Evolutionary conservation across 1,284 basidiomycete species (phyloP), one percentile per base, ranked within the genome.

Genomic region (Ustilago loliicola): DNA sequence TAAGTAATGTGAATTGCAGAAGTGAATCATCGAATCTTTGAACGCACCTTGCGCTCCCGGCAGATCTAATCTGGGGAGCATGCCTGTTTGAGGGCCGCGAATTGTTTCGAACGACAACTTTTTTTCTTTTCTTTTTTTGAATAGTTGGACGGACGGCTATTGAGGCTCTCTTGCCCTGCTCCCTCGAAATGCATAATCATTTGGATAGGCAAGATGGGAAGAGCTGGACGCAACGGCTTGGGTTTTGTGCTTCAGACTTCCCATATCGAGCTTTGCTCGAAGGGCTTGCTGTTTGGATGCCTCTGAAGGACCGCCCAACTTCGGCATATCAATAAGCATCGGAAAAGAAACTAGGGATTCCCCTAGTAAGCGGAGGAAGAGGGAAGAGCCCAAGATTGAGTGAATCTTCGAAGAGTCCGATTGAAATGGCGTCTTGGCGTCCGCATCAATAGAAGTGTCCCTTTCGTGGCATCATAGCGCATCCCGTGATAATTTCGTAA

Each of bases 361-460:
- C n/a, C 38, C 38, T 40, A 40, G 38, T 40, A 40, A 19, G 38
- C 38, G 38, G 15, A 13, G 6, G 38, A 19, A 40, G 38, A 40
- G 38, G 38, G 38, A 40, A 40, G 38, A 40, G 38, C 38, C 38
- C 38, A 40, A 40, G 32, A 40, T 40, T 40, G 38, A 40, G n/a
- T n/a, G n/a, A n/a, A n/a, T n/a, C n/a, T n/a, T n/a, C n/a, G n/a
- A n/a, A n/a, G n/a, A n/a, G n/a, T n/a, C n/a, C n/a, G n/a, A n/a
- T n/a, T n/a, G 21, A 45, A 19, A 13, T 45, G 42, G 36, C 42
- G 42, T 45, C 42, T 45, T 21, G 42, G 42, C 42, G 36, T 45
- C 10, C 42, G 42, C 42, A 45, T 45, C 21, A 45, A 45, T 21
- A 45, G 42, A 45, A 45, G 42, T 45, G 42, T 45, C 42, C 42